A percentile compares a stretch with the other conserved stretches of the same genome.
Conservation (phyloP, 2,329 filamentous ascomycete genomes). For the Diaporthe amygdali region DNA sequence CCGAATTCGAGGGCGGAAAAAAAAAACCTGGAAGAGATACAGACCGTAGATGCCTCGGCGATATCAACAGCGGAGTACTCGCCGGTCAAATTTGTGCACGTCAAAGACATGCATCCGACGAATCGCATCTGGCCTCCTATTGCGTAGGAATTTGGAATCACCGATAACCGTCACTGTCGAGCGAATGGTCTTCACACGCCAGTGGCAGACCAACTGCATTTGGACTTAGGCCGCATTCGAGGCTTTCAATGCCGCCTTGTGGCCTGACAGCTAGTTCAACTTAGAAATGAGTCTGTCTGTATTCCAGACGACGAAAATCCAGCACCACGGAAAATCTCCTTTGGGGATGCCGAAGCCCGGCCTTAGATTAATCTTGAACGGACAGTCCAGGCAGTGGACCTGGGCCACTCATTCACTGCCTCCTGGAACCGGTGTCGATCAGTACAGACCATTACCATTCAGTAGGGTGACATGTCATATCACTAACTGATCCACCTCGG, state of each 20-base stretch:
- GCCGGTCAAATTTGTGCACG: not conserved
- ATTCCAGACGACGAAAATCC: not conserved
- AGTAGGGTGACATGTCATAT: not conserved
- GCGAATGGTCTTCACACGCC: not conserved
- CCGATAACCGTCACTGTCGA: no score
- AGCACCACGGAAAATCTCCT: not conserved
- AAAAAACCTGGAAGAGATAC: constrained; percentile 1
- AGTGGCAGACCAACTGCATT: not conserved
- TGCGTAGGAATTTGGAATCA: not conserved
- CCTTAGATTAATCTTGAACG: not conserved
- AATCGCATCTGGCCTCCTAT: no score
- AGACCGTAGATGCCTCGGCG: not conserved
- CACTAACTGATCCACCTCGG: not conserved
- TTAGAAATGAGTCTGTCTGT: not conserved
- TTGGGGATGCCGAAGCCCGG: not conserved
- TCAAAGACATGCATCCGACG: not conserved
- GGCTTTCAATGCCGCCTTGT: no score
- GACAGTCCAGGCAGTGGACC: not conserved
- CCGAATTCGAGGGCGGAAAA: not conserved
- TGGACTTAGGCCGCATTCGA: not conserved
- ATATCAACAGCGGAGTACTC: not conserved
- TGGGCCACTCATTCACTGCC: not conserved
- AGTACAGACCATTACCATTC: not conserved
- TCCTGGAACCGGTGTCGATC: not conserved
- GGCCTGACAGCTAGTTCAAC: not conserved